Conservation (phyloP, 495 filamentous ascomycete species). For the Hyaloscypha bicolor region DNA sequence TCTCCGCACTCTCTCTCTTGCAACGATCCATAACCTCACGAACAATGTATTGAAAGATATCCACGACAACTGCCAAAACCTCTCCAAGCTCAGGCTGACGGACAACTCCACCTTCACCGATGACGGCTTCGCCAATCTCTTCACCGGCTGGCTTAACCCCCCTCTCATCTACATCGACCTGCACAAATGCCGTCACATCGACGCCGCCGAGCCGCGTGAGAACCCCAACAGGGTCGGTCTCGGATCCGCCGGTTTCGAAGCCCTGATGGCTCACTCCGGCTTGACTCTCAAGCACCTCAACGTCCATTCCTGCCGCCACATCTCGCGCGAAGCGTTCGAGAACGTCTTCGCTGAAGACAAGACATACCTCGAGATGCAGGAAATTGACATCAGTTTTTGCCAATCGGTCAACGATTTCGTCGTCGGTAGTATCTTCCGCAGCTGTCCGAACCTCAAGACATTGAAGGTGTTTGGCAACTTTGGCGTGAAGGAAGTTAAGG, state of each 20-base stretch:
- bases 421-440: constrained; percentile 69
- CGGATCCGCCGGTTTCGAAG: constrained; percentile 69
- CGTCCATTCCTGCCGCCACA: constrained; percentile 77
- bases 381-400: constrained; percentile 80
- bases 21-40: constrained; percentile 57
- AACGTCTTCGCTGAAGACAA: constrained; percentile 63
- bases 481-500: constrained; percentile 61
- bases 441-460: constrained; percentile 71
- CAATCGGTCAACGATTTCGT: constrained; percentile 73
- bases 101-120: constrained; percentile 76
- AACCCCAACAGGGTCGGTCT: constrained; percentile 70
- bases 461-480: constrained; percentile 72
- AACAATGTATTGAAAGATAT: constrained; percentile 66
- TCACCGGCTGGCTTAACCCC: constrained; percentile 73
- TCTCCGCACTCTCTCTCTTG: constrained; percentile 73
- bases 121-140: constrained; percentile 67
- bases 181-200: constrained; percentile 71
- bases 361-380: constrained; percentile 64
- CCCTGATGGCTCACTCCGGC: constrained; percentile 85
- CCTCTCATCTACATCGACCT: constrained; percentile 70
- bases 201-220: constrained; percentile 53
- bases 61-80: constrained; percentile 63
- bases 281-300: constrained; percentile 61
- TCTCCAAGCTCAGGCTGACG: constrained; percentile 76
- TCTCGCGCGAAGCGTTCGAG: constrained; percentile 66